A percentile compares a stretch with the other conserved stretches of the same genome.
These are phyloP conservation scores for Coemansia sp. DNA, from an alignment of 192 early-diverging fungal genomes.

Conservation along the genomic window DNA sequence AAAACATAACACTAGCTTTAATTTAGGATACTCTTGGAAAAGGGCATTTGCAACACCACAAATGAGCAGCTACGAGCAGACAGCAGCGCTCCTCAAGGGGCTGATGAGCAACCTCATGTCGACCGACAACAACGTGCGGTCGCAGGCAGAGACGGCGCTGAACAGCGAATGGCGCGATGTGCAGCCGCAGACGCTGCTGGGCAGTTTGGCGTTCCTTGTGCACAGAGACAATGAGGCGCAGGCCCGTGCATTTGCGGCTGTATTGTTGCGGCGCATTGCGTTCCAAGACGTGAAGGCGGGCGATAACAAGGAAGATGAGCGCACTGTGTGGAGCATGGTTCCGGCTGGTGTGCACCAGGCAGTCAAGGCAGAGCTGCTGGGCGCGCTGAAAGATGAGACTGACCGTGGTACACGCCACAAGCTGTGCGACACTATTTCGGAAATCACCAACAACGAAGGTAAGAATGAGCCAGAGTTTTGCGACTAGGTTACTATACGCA, in stretches of 20 bases:
- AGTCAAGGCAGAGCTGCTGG: constrained; percentile 76
- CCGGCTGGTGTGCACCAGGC: constrained; percentile 62
- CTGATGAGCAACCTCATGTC: constrained; percentile 56
- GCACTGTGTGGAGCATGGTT: constrained; percentile 73
- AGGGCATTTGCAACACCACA: neutral
- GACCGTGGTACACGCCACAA: constrained; percentile 80
- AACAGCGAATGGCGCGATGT: constrained; percentile 60
- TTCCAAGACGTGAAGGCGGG: constrained; percentile 38
- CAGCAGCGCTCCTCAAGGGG: constrained; percentile 42
- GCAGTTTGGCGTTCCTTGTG: constrained; percentile 60
- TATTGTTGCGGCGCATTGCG: constrained; percentile 71
- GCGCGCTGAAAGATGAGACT: constrained; percentile 74
- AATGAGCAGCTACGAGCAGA: constrained; percentile 41
- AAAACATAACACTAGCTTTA: neutral
- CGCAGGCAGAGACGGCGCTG: constrained; percentile 63
- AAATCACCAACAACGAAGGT: constrained; percentile 69
- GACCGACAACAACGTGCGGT: constrained; percentile 61
- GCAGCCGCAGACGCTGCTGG: constrained; percentile 61
- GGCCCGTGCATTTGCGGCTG: constrained; percentile 64
- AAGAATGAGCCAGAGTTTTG: constrained; percentile 22
- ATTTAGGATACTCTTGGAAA: too few species aligned
- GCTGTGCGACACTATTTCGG: constrained; percentile 90
- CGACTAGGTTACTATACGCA: too few species aligned
- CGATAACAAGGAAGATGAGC: constrained; percentile 55
- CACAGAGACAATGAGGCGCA: constrained; percentile 54